Evolutionary conservation across 176 grass and related monocot genomes (phyloP), one percentile per base, ranked within the genome.

Genomic region (Eleusine indica): DNA sequence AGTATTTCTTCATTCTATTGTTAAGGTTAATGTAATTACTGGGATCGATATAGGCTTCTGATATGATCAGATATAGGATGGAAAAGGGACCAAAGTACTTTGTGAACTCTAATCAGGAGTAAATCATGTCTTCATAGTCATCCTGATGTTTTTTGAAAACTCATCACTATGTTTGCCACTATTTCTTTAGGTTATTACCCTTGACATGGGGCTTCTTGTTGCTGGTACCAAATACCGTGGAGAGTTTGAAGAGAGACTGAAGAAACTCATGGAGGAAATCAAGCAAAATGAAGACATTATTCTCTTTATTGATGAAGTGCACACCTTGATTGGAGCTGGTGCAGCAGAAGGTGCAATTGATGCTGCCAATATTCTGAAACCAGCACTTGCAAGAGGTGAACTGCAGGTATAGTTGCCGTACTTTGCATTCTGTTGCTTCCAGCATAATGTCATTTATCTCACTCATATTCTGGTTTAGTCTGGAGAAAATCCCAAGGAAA

Each of bases 161-260:
- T 81, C 32, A 86, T 43, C 56, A 13, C 6, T 41, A 44, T 41
- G 38, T 66, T 10, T 77, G 22, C 11, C 22, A 30, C 30, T 64
- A 64, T 21, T 80, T 66, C 22, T 3, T 83, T 66, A 98, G 96
- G 96, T 99, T 73, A 99, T 99, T 88, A 99, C 96, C 58, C 93
- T 99, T 80, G 96, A 99, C 87, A 99, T 99, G 96, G 96, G 96
- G 28, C 93, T 99, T 56, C 96, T 99, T 86, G 96, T 99, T 87
- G 96, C 96, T 78, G 96, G 96, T 61, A 99, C 96, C 48, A 99
- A 99, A 81, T 99, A 99, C 73, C 93, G 96, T 82, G 96, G 96
- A 90, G 96, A 99, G 85, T 99, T 99, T 78, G 96, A 99, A 88
- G 96, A 99, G 84, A 93, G 96, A 82, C 77, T 99, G 47, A 99